Evolutionary conservation across 495 filamentous ascomycete genomes (phyloP).

Genomic region (Podospora conica): DNA sequence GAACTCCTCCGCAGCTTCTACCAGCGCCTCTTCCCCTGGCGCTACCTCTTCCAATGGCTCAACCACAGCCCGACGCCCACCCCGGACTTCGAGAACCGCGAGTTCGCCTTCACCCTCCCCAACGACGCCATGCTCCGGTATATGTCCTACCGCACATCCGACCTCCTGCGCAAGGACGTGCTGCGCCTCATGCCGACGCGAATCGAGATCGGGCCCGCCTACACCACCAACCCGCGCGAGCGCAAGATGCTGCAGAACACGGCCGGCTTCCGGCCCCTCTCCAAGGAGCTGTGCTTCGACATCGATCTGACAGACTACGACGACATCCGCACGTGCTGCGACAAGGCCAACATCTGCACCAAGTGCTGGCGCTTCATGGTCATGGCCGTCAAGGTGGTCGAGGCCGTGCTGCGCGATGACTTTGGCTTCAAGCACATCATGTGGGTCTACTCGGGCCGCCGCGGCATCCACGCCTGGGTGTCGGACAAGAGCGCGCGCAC

Average conservation of each 20-base stretch:
- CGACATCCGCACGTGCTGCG: slow-evolving; percentile 90
- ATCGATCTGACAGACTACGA: slow-evolving; percentile 99
- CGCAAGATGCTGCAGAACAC: slow-evolving; percentile 79
- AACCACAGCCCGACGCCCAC: slow-evolving; percentile 85
- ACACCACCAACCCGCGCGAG: slow-evolving; percentile 86
- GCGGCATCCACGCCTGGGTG: slow-evolving; percentile 98
- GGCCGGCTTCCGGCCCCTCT: slow-evolving; percentile 63
- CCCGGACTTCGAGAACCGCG: slow-evolving; percentile 83
- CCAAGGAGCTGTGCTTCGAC: slow-evolving; percentile 96
- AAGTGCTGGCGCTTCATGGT: slow-evolving; percentile 97
- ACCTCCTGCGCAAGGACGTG: slow-evolving; percentile 90
- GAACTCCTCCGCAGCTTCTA: slow-evolving; percentile 89
- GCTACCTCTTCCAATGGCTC: slow-evolving; percentile 94
- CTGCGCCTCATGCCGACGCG: slow-evolving; percentile 78
- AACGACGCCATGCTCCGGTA: slow-evolving; percentile 90
- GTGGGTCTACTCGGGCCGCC: slow-evolving; percentile 95
- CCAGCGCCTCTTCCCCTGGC: slow-evolving; percentile 91
- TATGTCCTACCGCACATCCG: slow-evolving; percentile 78
- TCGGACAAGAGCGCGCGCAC: slow-evolving; percentile 80
- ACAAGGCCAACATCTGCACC: slow-evolving; percentile 83
- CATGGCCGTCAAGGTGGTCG: slow-evolving; percentile 93
- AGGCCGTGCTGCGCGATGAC: slow-evolving; percentile 79
- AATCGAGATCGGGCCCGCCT: slow-evolving; percentile 97
- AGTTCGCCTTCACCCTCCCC: slow-evolving; percentile 88
- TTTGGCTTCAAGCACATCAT: slow-evolving; percentile 95